Evolutionary conservation across 495 filamentous ascomycete species (phyloP).

Genomic region (Neurospora africana): DNA sequence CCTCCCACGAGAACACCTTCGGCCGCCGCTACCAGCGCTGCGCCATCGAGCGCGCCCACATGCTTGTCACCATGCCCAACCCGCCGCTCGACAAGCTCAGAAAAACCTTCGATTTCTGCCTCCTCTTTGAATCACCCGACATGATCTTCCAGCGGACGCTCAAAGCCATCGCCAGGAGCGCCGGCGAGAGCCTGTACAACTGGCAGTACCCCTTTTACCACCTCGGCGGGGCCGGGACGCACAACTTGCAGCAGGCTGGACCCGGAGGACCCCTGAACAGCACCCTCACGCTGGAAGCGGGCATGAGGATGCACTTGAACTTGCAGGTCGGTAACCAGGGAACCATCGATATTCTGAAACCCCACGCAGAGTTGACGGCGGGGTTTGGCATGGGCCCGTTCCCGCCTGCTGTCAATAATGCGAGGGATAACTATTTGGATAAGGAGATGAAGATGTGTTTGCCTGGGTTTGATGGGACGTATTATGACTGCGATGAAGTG

Average conservation of each 20-base stretch:
- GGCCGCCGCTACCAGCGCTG: slow-evolving; percentile 59
- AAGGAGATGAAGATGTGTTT: slow-evolving; percentile 32
- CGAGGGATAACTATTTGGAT: slow-evolving; percentile 20
- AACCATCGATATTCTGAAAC: slow-evolving; percentile 20
- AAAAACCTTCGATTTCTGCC: slow-evolving; percentile 55
- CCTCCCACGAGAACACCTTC: slow-evolving; percentile 57
- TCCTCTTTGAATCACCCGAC: slow-evolving; percentile 43
- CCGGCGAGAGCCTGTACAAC: slow-evolving; percentile 43
- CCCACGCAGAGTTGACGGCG: slow-evolving; percentile 12
- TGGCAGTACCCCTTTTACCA: slow-evolving; percentile 54
- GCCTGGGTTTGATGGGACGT: slow-evolving; percentile 53
- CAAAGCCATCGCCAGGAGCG: slow-evolving; percentile 25
- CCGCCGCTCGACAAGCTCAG: slow-evolving; percentile 39
- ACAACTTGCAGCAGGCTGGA: background rate
- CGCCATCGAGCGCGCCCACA: slow-evolving; percentile 51
- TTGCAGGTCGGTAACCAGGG: slow-evolving; percentile 24
- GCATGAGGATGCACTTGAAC: background rate
- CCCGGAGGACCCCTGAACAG: background rate
- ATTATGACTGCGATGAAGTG: slow-evolving; percentile 63
- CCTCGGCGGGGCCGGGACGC: slow-evolving; percentile 59
- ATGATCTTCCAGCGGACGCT: slow-evolving; percentile 37
- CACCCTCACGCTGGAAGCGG: background rate
- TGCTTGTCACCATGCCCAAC: slow-evolving; percentile 46
- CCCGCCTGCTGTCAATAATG: slow-evolving; percentile 10
- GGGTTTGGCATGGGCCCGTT: slow-evolving; percentile 37